phyloP scores from a whole-genome alignment of 495 filamentous ascomycete genomes.

The Bacidia rubella region DNA sequence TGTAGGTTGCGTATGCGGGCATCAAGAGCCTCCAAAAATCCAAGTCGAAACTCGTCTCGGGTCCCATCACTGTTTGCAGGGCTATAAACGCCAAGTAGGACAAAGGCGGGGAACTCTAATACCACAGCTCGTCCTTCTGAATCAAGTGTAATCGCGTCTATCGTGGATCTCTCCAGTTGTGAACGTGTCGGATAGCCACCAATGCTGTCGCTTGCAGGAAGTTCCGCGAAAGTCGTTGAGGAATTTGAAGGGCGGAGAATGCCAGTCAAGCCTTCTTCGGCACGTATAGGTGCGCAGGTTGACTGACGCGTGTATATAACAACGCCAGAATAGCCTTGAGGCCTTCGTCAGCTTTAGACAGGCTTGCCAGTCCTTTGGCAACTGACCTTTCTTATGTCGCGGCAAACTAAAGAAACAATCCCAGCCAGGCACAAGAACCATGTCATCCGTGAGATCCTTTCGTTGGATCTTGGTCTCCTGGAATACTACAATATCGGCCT shows the following conservation, averaged over 20 bases:
- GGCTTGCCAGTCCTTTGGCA: neutral
- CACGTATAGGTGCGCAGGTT: constrained; percentile 73
- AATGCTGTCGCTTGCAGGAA: constrained; percentile 67
- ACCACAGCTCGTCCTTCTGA: constrained; percentile 85
- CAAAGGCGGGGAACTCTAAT: constrained; percentile 92
- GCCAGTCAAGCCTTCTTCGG: constrained; percentile 87
- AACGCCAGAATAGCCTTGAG: constrained; percentile 87
- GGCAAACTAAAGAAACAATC: constrained; percentile 93
- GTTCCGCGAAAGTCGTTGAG: constrained; percentile 56
- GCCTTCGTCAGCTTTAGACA: constrained; percentile 2
- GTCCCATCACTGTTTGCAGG: constrained; percentile 77
- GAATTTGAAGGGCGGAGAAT: constrained; percentile 66
- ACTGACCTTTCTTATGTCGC: constrained; percentile 74
- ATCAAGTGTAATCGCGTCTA: constrained; percentile 64
- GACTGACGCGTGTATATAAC: constrained; percentile 90
- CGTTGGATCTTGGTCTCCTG: constrained; percentile 95
- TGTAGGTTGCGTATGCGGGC: constrained; percentile 70
- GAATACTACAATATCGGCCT: constrained; percentile 87
- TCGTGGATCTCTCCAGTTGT: constrained; percentile 45
- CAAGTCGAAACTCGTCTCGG: constrained; percentile 70
- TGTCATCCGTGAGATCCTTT: constrained; percentile 87
- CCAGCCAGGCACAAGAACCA: constrained; percentile 93
- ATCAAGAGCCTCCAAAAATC: constrained; percentile 69
- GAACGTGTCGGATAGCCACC: constrained; percentile 71
- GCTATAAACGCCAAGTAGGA: constrained; percentile 80